These are phyloP conservation scores for Tuber magnatum DNA, from an alignment of 495 filamentous ascomycete genomes.

Conservation along the genomic window DNA sequence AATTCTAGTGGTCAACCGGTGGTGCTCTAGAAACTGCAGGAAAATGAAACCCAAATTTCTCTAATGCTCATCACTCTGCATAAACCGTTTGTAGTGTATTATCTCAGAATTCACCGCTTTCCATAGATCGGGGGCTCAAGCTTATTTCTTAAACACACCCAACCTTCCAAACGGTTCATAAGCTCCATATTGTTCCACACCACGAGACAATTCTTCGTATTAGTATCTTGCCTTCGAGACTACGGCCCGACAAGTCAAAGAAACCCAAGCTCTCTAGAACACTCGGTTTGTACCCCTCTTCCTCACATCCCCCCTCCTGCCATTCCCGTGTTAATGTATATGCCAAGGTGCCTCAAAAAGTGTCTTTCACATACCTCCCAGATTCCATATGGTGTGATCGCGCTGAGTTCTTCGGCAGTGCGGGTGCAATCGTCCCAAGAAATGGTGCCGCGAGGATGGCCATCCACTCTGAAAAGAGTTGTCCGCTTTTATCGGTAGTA, in stretches of 20 bases:
- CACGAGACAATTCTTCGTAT: background rate
- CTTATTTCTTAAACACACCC: background rate
- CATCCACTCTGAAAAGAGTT: constrained; percentile 83
- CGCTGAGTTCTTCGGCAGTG: constrained; percentile 61
- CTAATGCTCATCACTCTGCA: background rate
- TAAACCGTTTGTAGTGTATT: background rate
- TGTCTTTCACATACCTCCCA: constrained; percentile 64
- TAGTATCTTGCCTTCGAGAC: constrained; percentile 57
- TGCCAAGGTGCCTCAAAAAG: constrained; percentile 42
- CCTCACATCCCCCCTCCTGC: background rate
- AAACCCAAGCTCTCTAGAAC: constrained; percentile 80
- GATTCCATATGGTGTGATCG: constrained; percentile 81
- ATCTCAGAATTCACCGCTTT: background rate
- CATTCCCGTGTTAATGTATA: background rate
- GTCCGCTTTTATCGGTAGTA: constrained; percentile 65
- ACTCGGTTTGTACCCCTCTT: constrained; percentile 50
- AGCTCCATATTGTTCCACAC: background rate
- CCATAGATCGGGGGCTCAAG: background rate
- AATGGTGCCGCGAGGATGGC: constrained; percentile 67
- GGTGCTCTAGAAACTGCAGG: background rate
- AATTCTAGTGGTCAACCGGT: background rate
- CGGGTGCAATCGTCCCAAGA: constrained; percentile 60
- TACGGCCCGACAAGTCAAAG: constrained; percentile 76
- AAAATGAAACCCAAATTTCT: background rate
- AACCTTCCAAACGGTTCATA: background rate